Evolutionary conservation across 2,329 filamentous ascomycete genomes (phyloP), one percentile per base, ranked within the genome.

Genomic region (Fusarium gaditjirri): DNA sequence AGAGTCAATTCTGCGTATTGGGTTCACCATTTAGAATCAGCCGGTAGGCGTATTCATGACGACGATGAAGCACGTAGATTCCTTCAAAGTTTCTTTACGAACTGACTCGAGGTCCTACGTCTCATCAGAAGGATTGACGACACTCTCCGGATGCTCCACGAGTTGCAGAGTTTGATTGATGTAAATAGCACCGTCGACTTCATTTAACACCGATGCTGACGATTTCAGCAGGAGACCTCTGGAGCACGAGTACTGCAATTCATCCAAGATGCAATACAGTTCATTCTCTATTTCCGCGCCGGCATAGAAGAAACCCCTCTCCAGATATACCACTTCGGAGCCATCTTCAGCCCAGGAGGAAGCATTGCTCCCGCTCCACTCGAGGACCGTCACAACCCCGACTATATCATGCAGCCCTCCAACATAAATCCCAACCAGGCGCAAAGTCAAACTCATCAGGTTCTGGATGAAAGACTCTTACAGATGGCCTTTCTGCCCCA

Each of bases 1-100:
- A 38, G 11, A 1, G 29, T 36, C 19, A 21, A 31, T 2, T 49
- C 53, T 5, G 6, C 8, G 2, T 36, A 71, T 19, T 85, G 81
- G 82, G 72, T 77, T 2, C 62, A 79, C n/a, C 83, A 84, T 43
- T 58, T 76, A 16, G 70, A 76, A 35, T 27, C 29, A 9, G 17
- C 55, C 5, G 72, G 76, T 12, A 68, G 3, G 23, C 11, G 19
- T 7, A 5, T 54, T 10, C 10, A 13, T 21, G 46, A 36, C 6
- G 9, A 21, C 1, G 21, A 17, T 8, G 29, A 36, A 8, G 46
- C 12, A 4, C 6, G 23, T 3, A 1, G 11, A 1, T 54, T 60
- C 13, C 21, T 54, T 4, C 31, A 13, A 17, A 2, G 3, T 7
- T 29, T 7, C 1, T 61, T 61, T 21, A 17, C 38, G 3, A 41